Conservation (phyloP, 1,284 basidiomycete species). For the Trametes polyzona region DNA sequence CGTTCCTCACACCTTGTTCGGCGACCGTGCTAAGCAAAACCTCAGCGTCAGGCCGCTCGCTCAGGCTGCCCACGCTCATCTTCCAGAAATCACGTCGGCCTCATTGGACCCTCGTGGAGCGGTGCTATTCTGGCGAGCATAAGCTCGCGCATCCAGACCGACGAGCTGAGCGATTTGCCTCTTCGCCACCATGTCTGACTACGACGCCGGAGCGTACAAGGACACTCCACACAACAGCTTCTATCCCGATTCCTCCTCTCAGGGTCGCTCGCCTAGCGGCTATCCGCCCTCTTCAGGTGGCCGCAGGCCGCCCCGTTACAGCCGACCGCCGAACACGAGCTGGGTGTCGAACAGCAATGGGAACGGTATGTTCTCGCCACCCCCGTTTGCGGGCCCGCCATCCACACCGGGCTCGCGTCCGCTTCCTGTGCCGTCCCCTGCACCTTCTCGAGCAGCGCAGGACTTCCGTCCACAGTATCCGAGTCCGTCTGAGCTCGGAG, state of each 20-base stretch:
- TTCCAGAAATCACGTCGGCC: constrained; percentile 14
- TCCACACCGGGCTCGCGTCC: constrained; percentile 17
- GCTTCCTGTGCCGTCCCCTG: constrained; percentile 15
- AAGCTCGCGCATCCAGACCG: not conserved
- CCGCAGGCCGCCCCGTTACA: constrained; percentile 19
- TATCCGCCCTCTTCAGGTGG: constrained; percentile 10
- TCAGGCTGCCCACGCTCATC: too few species aligned
- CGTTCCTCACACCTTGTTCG: too few species aligned
- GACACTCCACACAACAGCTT: constrained; percentile 17
- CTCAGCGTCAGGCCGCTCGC: not conserved
- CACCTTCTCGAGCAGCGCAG: constrained; percentile 14
- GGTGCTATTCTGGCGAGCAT: constrained; percentile 5
- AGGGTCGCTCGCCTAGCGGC: constrained; percentile 13
- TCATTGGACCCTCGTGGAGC: constrained; percentile 28
- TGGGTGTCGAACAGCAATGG: constrained; percentile 28
- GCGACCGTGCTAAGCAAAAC: not conserved
- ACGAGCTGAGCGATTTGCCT: constrained; percentile 7
- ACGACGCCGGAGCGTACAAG: constrained; percentile 15
- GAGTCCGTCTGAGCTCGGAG: constrained; percentile 13
- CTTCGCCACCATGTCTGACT: constrained; percentile 21
- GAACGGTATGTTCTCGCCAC: constrained; percentile 15
- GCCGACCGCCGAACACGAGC: constrained; percentile 24
- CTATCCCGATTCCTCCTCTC: constrained; percentile 20
- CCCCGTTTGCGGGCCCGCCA: constrained; percentile 8
- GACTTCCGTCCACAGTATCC: constrained; percentile 17